Evolutionary conservation across 441 rosid species (phyloP).

Genomic region (Kokia cookei): DNA sequence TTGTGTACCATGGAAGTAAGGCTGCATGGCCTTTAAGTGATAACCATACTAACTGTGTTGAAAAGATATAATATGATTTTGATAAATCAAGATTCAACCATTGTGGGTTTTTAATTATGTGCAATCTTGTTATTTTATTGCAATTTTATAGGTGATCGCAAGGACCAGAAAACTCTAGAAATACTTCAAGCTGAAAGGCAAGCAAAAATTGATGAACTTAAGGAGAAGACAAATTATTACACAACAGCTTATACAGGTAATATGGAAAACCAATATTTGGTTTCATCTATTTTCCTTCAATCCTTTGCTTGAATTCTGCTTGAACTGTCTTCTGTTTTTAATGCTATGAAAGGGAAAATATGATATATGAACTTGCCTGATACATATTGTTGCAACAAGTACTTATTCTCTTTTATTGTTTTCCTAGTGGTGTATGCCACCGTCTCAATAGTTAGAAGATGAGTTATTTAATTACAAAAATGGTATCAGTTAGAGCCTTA

Average conservation of each 20-base stretch:
- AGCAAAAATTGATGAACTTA: constrained; percentile 83
- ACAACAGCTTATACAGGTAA: constrained; percentile 91
- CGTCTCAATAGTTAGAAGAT: background rate
- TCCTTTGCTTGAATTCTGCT: background rate
- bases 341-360: background rate
- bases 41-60: background rate
- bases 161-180: constrained; percentile 76
- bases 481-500: background rate
- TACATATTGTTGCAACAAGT: background rate
- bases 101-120: background rate
- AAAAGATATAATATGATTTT: background rate
- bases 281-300: background rate
- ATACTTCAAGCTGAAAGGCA: constrained; percentile 82
- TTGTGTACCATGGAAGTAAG: background rate
- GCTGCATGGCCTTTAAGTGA: background rate
- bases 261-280: background rate
- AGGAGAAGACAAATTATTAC: constrained; percentile 92
- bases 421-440: background rate
- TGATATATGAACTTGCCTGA: background rate
- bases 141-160: constrained; percentile 58
- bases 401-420: background rate
- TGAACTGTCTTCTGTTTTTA: constrained; percentile 5
- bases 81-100: background rate
- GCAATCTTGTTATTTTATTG: constrained; percentile 2
- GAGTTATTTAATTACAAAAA: background rate